phyloP scores from a whole-genome alignment of 179 eudicot genomes.

The Spinacia oleracea region DNA sequence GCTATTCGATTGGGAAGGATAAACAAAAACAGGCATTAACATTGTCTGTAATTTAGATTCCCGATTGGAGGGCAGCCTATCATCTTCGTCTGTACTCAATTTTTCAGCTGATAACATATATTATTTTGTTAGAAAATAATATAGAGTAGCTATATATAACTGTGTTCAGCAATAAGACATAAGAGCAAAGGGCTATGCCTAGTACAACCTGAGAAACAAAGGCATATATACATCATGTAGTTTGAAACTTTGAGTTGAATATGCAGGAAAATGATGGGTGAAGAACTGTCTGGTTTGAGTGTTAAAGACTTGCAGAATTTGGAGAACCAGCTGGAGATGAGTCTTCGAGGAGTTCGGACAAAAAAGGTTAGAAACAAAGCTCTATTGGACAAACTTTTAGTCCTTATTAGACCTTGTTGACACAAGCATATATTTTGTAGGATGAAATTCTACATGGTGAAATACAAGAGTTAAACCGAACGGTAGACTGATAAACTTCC shows the following conservation, averaged over 20 bases:
- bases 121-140: no score
- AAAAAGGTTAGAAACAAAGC: conserved; percentile 29
- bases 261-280: conserved; percentile 44
- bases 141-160: no score
- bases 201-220: background rate
- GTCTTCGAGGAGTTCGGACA: conserved; percentile 37
- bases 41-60: no score
- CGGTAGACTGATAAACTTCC: conserved; percentile 26
- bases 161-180: background rate
- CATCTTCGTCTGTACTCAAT: no score
- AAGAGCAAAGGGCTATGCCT: background rate
- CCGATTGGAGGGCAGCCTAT: background rate
- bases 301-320: conserved; percentile 39
- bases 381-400: background rate
- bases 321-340: conserved; percentile 40
- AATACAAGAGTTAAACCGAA: conserved; percentile 41
- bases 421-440: conserved; percentile 26
- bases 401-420: background rate
- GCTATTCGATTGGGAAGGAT: no score
- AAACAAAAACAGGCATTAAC: no score
- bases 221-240: background rate
- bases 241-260: background rate
- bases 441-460: conserved; percentile 41
- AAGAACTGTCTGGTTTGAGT: conserved; percentile 42
- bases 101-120: no score